Conservation (phyloP, 1,284 basidiomycete species). For the Marasmius sp. region DNA sequence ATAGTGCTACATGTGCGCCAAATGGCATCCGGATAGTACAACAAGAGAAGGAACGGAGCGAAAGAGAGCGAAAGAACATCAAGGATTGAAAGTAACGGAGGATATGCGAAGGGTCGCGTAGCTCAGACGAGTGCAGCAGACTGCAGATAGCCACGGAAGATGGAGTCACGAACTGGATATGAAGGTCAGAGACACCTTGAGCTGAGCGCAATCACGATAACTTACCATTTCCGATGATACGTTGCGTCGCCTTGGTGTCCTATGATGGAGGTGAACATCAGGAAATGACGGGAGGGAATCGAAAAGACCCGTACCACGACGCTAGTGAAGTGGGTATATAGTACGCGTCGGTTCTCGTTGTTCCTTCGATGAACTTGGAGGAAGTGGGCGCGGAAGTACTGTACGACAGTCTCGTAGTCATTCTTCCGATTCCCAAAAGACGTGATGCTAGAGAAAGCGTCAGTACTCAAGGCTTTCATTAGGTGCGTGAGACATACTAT, state of each 20-base stretch:
- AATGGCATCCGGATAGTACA: background rate
- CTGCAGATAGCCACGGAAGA: conserved; percentile 70
- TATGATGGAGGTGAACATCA: conserved; percentile 24
- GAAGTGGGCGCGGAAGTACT: conserved; percentile 83
- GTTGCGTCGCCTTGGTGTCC: conserved; percentile 80
- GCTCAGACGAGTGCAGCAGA: conserved; percentile 64
- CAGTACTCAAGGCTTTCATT: conserved; percentile 1
- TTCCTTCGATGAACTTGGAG: conserved; percentile 76
- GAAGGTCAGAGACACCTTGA: conserved; percentile 16
- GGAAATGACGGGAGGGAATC: conserved; percentile 2
- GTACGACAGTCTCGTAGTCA: conserved; percentile 75
- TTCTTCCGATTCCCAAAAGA: conserved; percentile 79
- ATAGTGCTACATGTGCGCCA: background rate
- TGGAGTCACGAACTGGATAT: conserved; percentile 62
- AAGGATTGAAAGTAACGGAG: background rate
- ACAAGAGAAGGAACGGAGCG: background rate
- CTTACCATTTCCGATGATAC: conserved; percentile 77
- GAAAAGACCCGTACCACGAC: conserved; percentile 58
- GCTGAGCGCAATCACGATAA: conserved; percentile 6
- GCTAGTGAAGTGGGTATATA: conserved; percentile 79
- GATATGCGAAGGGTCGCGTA: background rate
- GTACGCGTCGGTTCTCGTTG: conserved; percentile 73
- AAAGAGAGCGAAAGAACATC: background rate
- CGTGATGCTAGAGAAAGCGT: conserved; percentile 55
- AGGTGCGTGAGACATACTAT: conserved; percentile 54